Evolutionary conservation across 1,139 yeast genomes (phyloP).

Genomic region (Diutina ranongensis): DNA sequence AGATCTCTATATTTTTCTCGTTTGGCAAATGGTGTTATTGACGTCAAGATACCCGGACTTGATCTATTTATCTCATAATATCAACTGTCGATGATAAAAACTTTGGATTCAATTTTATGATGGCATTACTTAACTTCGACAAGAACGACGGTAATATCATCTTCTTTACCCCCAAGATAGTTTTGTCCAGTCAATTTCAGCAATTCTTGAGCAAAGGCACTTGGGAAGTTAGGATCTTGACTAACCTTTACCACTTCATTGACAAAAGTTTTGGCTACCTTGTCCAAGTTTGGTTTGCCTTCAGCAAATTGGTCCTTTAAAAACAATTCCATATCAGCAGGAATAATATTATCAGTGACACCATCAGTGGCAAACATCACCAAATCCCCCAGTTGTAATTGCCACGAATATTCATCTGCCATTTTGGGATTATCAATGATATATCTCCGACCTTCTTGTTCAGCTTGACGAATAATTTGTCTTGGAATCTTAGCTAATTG

Average conservation of each 20-base stretch:
- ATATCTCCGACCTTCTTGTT: constrained; percentile 44
- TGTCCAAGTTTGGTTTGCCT: constrained; percentile 8
- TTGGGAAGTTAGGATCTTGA: constrained; percentile 60
- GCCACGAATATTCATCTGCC: constrained; percentile 37
- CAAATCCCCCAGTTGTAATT: constrained; percentile 56
- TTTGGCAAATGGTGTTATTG: too few relatives aligned
- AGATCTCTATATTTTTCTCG: too few relatives aligned
- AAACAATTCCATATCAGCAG: constrained; percentile 59
- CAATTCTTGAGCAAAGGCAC: constrained; percentile 81
- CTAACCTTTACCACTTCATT: constrained; percentile 58
- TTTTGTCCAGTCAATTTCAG: constrained; percentile 55
- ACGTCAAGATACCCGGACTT: too few relatives aligned
- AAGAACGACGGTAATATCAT: constrained; percentile 78
- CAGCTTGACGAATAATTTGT: constrained; percentile 44
- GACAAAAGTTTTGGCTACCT: constrained; percentile 49
- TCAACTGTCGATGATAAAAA: too few relatives aligned
- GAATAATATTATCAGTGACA: constrained; percentile 72
- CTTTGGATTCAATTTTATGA: too few relatives aligned
- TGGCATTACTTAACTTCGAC: constrained; percentile 45
- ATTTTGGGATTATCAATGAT: constrained; percentile 45
- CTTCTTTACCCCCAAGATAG: constrained; percentile 88
- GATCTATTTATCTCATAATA: too few relatives aligned
- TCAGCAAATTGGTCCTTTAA: constrained; percentile 32
- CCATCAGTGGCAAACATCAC: constrained; percentile 90
- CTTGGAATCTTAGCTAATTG: constrained; percentile 81